phyloP scores from a whole-genome alignment of 768 basidiomycete genomes.

The Kwoniella sp. region DNA sequence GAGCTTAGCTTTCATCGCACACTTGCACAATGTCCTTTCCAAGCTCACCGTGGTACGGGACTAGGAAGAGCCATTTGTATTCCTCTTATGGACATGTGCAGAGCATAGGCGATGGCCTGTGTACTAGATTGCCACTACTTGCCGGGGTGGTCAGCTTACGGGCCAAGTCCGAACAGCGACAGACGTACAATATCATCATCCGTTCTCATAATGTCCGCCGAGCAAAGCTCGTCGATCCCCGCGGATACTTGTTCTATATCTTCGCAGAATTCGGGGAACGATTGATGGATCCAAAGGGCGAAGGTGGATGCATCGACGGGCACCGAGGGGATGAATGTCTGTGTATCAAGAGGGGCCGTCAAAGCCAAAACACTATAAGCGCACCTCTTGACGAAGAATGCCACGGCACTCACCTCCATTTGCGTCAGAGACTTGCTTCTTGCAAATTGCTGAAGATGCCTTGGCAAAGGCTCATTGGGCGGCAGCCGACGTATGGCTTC shows the following conservation, averaged over 20 bases:
- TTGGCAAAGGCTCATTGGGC: constrained; percentile 61
- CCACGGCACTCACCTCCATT: constrained; percentile 63
- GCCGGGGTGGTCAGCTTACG: constrained; percentile 13
- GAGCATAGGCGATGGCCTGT: constrained; percentile 65
- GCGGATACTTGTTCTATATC: constrained; percentile 66
- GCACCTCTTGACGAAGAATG: constrained; percentile 53
- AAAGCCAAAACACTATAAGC: background rate
- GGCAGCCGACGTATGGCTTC: constrained; percentile 64
- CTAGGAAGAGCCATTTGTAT: constrained; percentile 83
- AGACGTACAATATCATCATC: constrained; percentile 56
- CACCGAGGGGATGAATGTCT: constrained; percentile 45
- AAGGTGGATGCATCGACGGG: constrained; percentile 90
- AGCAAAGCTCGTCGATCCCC: constrained; percentile 45
- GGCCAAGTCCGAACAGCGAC: background rate
- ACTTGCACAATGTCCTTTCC: background rate
- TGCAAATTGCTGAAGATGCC: constrained; percentile 65
- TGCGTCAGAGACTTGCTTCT: constrained; percentile 74
- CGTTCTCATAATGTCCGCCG: constrained; percentile 53
- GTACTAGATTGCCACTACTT: constrained; percentile 53
- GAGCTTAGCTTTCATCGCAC: background rate
- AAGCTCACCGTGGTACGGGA: constrained; percentile 69
- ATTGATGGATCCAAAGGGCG: constrained; percentile 89
- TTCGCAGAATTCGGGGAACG: constrained; percentile 81
- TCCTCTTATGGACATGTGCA: constrained; percentile 78
- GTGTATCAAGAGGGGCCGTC: background rate